Evolutionary conservation across 805 yeast species (phyloP), one percentile per base, ranked within the genome.

Genomic region (Ogataea neopini): DNA sequence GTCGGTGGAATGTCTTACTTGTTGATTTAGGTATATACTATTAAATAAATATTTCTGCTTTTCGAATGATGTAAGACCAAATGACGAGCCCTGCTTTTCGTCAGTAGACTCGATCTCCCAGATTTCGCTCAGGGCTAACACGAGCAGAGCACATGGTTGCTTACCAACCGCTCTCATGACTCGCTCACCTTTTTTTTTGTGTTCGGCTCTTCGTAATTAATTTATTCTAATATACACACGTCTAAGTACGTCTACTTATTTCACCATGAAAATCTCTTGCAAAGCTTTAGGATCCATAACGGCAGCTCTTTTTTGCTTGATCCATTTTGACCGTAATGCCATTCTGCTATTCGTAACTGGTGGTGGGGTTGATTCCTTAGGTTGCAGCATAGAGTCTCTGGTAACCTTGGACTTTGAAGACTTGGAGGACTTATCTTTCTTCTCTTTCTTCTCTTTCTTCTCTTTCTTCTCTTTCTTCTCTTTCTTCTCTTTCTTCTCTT

Each of bases 191-290:
- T 8, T 22, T 8, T 8, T 5, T 8, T 22, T n/a, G n/a, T n/a
- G n/a, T n/a, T 6, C 25, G 25, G 8, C 25, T 22, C 25, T 6
- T 22, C 25, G 25, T 22, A 5, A 22, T 22, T 14, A 18, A 28
- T 28, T n/a, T 3, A 4, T n/a, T 40, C 33, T 40, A 26, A 19
- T 18, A n/a, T 34, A 34, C 23, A 34, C 9, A 34, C 22, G 37
- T 34, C 23, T 34, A 33, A 20, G 34, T 30, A 4, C 19, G 15
- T 11, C 37, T 13, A n/a, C 29, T 49, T 56, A 66, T 54, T 59
- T 57, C 40, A 90, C 80, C 97, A 92, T 92, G 63, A 92, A 88
- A 48, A 92, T 92, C 68, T 92, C 98, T 57, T 88, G 89, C 52
- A 92, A 75, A 11, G 96, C 90, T 64, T 88, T 83, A 2, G 86